Evolutionary conservation across 768 basidiomycete genomes (phyloP), one percentile per base, ranked within the genome.

Genomic region (Boletus huronensis): DNA sequence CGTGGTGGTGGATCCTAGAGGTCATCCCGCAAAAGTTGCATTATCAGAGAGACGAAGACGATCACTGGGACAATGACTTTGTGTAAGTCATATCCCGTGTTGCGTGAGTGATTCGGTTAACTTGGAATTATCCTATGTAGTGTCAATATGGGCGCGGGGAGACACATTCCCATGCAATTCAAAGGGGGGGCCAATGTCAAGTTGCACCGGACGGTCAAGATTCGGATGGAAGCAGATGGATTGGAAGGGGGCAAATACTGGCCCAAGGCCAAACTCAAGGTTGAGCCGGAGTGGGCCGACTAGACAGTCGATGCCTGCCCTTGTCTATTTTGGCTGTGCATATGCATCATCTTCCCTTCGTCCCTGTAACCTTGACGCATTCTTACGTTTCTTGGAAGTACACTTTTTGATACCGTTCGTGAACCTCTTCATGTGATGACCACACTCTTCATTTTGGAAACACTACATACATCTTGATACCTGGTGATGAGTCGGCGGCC

Each of bases 1-100:
- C 60, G 44, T 48, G 45, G 0, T 90, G 88, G 88, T 90, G 88
- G 88, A 58, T 83, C 21, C 69, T 90, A 29, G 88, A 90, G 66
- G 50, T 75, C 26, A 40, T 83, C 14, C 84, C 82, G 0, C 71
- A 67, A 55, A 58, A 41, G 45, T 19, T 61, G 50, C 67, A 53
- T 32, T 70, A 57, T 54, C 71, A 72, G 42, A 52, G 58, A 19
- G 63, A 69, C 39, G 47, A 62, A 3, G 61, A 67, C 23, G 39
- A 60, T 25, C 9, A 4, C 0, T 70, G 68, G 66, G 6, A 35
- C 1, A 5, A 44, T 1, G 16, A 53, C 2, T 23, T 59, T n/a
- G 60, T 57, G 70, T 70, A 52, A 42, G 69, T 47, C 14, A 10
- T 3, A 28, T 28, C 3, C 5, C 11, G 6, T 46, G 13, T 23